Evolutionary conservation across 2,329 filamentous ascomycete species (phyloP).

Genomic region (Colletotrichum magnum): DNA sequence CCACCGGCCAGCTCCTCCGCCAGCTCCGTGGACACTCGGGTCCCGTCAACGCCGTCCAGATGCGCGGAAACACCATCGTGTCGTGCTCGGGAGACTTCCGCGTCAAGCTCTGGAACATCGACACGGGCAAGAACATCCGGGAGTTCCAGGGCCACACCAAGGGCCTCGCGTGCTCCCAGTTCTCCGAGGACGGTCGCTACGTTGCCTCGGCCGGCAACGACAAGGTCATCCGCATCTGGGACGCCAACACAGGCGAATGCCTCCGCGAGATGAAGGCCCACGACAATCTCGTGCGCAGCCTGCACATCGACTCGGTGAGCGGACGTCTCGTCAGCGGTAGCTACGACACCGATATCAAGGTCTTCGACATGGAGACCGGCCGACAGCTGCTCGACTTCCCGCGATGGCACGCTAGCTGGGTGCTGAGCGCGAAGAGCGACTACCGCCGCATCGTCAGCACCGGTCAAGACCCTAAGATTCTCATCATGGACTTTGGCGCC

Average conservation of each 20-base stretch:
- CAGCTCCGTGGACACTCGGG: slow-evolving; percentile 88
- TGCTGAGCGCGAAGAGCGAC: slow-evolving; percentile 94
- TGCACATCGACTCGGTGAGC: slow-evolving; percentile 91
- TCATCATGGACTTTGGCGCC: slow-evolving; percentile 92
- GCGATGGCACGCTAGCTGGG: slow-evolving; percentile 98
- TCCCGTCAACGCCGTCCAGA: slow-evolving; percentile 95
- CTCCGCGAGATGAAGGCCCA: slow-evolving; percentile 87
- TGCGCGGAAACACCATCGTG: slow-evolving; percentile 92
- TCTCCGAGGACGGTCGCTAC: slow-evolving; percentile 93
- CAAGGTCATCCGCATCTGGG: slow-evolving; percentile 95
- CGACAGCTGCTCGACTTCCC: slow-evolving; percentile 86
- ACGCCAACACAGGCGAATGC: slow-evolving; percentile 89
- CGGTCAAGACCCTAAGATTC: slow-evolving; percentile 91
- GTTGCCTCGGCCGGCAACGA: slow-evolving; percentile 97
- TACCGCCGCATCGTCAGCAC: slow-evolving; percentile 95
- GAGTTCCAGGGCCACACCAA: slow-evolving; percentile 93
- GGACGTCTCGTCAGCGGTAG: slow-evolving; percentile 90
- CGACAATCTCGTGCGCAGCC: slow-evolving; percentile 85
- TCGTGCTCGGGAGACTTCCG: slow-evolving; percentile 94
- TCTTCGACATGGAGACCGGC: slow-evolving; percentile 89
- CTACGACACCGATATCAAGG: slow-evolving; percentile 96
- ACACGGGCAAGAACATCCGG: slow-evolving; percentile 88
- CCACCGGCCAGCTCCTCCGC: slow-evolving; percentile 81
- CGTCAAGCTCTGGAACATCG: slow-evolving; percentile 96
- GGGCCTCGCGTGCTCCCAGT: slow-evolving; percentile 95